A percentile compares a stretch with the other conserved stretches of the same genome.
These are phyloP conservation scores for Saussurea involucrata DNA, from an alignment of 129 eudicot genomes.

Conservation along the genomic window DNA sequence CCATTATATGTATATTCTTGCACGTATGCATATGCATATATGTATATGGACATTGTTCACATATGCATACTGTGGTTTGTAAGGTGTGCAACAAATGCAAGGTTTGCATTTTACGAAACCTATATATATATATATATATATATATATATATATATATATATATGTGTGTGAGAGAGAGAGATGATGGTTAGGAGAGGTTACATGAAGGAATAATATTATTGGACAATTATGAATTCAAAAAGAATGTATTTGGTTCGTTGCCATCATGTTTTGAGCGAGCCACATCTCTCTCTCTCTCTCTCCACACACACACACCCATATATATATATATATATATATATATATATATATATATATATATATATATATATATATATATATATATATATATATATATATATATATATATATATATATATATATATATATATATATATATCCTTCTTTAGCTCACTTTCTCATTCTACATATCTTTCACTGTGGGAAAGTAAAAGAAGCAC, in stretches of 20 bases:
- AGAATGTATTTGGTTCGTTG: not conserved
- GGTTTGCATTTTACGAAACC: too few relatives aligned
- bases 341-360: not conserved
- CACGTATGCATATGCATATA: too few relatives aligned
- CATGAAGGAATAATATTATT: constrained; percentile 6
- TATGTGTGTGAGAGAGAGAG: not conserved
- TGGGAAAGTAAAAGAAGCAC: not conserved
- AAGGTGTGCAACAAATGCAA: too few relatives aligned
- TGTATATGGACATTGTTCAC: too few relatives aligned
- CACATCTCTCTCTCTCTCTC: not conserved
- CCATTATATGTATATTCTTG: too few relatives aligned
- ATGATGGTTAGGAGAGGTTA: constrained; percentile 12
- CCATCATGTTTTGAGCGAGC: not conserved
- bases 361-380: not conserved
- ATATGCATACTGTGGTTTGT: too few relatives aligned
- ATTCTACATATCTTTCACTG: not conserved
- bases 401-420: too few relatives aligned
- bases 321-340: not conserved
- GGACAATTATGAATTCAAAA: constrained; percentile 18
- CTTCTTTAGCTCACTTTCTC: not conserved
- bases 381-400: too few relatives aligned
- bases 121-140: too few relatives aligned
- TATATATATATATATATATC: too few relatives aligned
- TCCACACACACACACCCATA: not conserved
- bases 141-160: too few relatives aligned